Evolutionary conservation across 139 green algal species (phyloP).

Genomic region (Raphidocelis subcapitata): DNA sequence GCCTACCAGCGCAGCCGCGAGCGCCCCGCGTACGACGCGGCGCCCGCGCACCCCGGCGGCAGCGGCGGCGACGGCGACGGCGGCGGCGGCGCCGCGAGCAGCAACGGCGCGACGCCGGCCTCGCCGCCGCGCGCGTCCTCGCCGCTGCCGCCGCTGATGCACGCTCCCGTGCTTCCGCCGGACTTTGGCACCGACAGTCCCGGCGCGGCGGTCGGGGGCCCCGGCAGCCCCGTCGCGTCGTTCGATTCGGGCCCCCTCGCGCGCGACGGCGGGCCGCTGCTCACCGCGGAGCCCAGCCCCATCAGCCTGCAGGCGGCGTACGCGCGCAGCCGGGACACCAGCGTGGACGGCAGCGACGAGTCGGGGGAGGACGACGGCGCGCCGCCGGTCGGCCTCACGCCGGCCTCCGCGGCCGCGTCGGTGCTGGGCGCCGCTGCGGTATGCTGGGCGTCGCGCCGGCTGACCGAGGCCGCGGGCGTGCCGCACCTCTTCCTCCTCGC

Average conservation of each 20-base stretch:
- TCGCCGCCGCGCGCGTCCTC: too few relatives aligned
- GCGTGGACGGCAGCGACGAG: conserved; percentile 6
- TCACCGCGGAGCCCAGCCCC: conserved; percentile 14
- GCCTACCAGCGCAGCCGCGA: too few relatives aligned
- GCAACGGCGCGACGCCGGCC: background rate
- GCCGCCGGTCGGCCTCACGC: too few relatives aligned
- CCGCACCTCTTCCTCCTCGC: conserved; percentile 33
- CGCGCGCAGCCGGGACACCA: conserved; percentile 35
- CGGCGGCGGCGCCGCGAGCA: too few relatives aligned
- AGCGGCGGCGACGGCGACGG: conserved; percentile 7
- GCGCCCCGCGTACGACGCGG: too few relatives aligned
- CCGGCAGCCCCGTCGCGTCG: too few relatives aligned
- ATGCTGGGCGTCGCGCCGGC: background rate
- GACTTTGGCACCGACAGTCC: too few relatives aligned
- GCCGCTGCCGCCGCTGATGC: too few relatives aligned
- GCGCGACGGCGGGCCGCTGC: conserved; percentile 3
- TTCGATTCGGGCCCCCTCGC: background rate
- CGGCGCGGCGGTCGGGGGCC: too few relatives aligned
- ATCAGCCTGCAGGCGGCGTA: background rate
- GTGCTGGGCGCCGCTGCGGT: background rate
- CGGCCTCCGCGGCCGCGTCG: conserved; percentile 1
- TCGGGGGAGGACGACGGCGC: too few relatives aligned
- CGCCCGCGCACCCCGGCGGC: background rate
- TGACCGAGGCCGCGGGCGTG: conserved; percentile 14
- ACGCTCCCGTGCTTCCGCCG: too few relatives aligned